Evolutionary conservation across 2,329 filamentous ascomycete genomes (phyloP), one percentile per base, ranked within the genome.

Genomic region (Calonectria ilicicola): DNA sequence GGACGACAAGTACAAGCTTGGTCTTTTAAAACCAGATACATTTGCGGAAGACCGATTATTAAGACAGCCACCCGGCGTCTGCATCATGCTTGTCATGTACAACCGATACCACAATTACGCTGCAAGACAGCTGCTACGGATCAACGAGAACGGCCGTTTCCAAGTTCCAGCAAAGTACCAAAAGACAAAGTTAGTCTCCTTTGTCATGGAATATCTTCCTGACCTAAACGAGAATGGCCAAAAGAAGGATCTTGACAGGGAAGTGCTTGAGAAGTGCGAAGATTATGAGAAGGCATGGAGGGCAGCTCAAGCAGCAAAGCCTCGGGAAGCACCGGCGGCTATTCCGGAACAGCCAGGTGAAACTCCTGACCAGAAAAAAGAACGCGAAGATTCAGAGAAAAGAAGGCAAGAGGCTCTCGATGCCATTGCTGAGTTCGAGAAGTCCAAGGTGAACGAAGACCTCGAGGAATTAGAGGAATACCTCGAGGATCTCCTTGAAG

Each of bases 81-180:
- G 90, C 49, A 91, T 93, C 1, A 80, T 94, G n/a, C 82, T 94
- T 2, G 89, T 94, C 78, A 93, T 93, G 91, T 91, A 94, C 82
- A 92, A 91, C 77, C 87, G 91, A 6, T 96, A 95, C 82, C 95
- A 97, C 84, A 97, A 98, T 82, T 90, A 95, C 74, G 91, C 94
- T 0, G 94, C 93, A 2, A 89, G 91, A 68, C 92, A 96, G 71
- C 86, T 97, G 10, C 92, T 47, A 0, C 81, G 67, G n/a, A 86
- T 87, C 73, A 88, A 88, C 53, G 84, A 51, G 26, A 27, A 27
- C 14, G 47, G 47, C 5, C 47, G 47, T 19, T 51, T 51, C 47
- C 27, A 12, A 51, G 47, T 51, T 51, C 47, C 47, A 51, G 26
- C 6, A 19, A 27, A 4, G 47, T 51, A 51, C 14, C 23, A 51